Percentiles rank a stretch among this genome's conserved stretches.
Evolutionary conservation across 208 protist species (phyloP).

Genomic region (Leishmania aethiopica): DNA sequence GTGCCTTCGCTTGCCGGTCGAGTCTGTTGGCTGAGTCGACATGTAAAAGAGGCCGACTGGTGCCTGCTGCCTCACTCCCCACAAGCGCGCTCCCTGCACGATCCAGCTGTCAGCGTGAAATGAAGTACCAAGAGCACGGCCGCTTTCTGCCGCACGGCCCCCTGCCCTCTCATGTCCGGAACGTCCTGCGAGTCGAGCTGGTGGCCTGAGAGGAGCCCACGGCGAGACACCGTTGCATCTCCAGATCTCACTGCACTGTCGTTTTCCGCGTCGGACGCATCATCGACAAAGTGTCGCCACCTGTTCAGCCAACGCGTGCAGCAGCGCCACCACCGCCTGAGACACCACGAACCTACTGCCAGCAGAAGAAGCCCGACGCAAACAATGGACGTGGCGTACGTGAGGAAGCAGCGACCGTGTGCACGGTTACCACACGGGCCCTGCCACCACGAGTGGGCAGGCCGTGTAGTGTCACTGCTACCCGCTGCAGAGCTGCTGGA

Average conservation of each 20-base stretch:
- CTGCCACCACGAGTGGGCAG: not conserved
- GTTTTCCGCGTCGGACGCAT: not conserved
- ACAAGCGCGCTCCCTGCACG: conserved; percentile 9
- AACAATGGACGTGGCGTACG: not conserved
- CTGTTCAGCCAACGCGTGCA: not conserved
- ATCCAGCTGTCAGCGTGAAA: not conserved
- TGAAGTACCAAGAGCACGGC: not conserved
- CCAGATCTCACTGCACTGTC: not conserved
- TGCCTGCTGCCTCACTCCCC: conserved; percentile 3
- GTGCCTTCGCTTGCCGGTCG: not conserved
- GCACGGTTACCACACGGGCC: not conserved
- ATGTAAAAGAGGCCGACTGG: conserved; percentile 1
- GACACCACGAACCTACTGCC: not conserved
- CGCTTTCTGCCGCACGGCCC: not conserved
- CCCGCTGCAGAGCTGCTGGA: not conserved
- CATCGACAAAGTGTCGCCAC: not conserved
- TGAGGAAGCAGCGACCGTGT: not conserved
- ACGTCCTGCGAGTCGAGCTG: not conserved
- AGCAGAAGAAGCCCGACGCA: not conserved
- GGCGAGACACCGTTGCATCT: not conserved
- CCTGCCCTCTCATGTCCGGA: not conserved
- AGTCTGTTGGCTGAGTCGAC: not conserved
- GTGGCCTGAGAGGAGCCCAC: not conserved
- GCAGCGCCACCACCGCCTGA: conserved; percentile 9
- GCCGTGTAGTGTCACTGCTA: not conserved